Evolutionary conservation across 192 early-diverging fungal genomes (phyloP).

Genomic region (Ambispora gerdemannii): DNA sequence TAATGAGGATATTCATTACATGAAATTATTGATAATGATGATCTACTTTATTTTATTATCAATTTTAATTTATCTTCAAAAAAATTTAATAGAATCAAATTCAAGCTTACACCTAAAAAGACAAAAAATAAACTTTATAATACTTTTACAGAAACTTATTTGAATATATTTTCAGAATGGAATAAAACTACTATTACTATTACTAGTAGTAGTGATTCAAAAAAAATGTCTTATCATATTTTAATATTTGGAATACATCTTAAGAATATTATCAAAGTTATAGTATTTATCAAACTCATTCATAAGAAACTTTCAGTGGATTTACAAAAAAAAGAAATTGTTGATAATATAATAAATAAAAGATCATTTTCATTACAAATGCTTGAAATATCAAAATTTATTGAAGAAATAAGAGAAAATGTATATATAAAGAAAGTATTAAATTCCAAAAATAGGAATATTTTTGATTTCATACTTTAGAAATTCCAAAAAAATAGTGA

Average conservation of each 20-base stretch:
- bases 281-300: slow-evolving; percentile 16
- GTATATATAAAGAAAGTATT: not conserved
- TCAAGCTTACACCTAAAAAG: slow-evolving; percentile 7
- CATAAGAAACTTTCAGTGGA: slow-evolving; percentile 9
- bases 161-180: slow-evolving; percentile 2
- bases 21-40: slow-evolving; percentile 12
- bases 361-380: slow-evolving; percentile 9
- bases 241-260: slow-evolving; percentile 9
- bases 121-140: not conserved
- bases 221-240: slow-evolving; percentile 23
- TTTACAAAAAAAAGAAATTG: slow-evolving; percentile 8
- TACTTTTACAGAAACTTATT: slow-evolving; percentile 8
- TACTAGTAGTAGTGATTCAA: not conserved
- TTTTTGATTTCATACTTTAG: slow-evolving; percentile 5
- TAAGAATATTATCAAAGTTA: not conserved
- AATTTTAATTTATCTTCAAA: slow-evolving; percentile 10
- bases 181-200: slow-evolving; percentile 6
- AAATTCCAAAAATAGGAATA: not conserved
- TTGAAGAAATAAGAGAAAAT: not conserved
- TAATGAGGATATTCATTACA: slow-evolving; percentile 7
- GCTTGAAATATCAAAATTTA: slow-evolving; percentile 2
- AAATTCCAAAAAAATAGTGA: no score
- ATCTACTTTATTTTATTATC: not conserved
- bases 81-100: not conserved
- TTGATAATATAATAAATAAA: slow-evolving; percentile 20